Percentiles rank a stretch among this genome's conserved stretches.
phyloP scores from a whole-genome alignment of 164 flowering plant genomes.

The Cinnamomum micranthum region DNA sequence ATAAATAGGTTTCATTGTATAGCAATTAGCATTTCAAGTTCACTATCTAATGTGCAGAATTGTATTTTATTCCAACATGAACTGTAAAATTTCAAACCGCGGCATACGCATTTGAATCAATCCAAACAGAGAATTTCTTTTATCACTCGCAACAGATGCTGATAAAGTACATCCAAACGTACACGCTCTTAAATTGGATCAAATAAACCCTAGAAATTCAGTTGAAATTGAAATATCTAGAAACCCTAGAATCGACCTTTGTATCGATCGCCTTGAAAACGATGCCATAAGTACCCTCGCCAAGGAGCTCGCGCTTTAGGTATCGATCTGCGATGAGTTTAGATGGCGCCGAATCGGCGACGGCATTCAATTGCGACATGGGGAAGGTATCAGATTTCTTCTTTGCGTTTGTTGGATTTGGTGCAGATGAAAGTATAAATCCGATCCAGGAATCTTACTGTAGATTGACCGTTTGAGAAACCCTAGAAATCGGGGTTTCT shows the following conservation, averaged over 20 bases:
- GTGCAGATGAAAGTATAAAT: too few relatives aligned
- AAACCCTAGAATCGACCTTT: slow-evolving; percentile 33
- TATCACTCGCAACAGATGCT: background rate
- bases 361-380: background rate
- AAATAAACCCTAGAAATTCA: background rate
- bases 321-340: slow-evolving; percentile 86
- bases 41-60: too few relatives aligned
- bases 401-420: background rate
- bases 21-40: too few relatives aligned
- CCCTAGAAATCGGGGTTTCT: too few relatives aligned
- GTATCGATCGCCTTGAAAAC: slow-evolving; percentile 94
- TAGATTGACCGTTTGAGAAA: too few relatives aligned
- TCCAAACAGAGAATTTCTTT: background rate
- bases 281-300: slow-evolving; percentile 95
- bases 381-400: background rate
- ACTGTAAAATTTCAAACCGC: too few relatives aligned
- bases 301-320: slow-evolving; percentile 79
- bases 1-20: too few relatives aligned
- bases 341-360: slow-evolving; percentile 7
- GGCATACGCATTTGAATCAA: too few relatives aligned
- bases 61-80: too few relatives aligned
- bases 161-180: background rate
- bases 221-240: background rate
- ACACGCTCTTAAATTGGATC: background rate
- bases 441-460: too few relatives aligned